phyloP scores from a whole-genome alignment of 768 basidiomycete species.

The Mycena indigotica region DNA sequence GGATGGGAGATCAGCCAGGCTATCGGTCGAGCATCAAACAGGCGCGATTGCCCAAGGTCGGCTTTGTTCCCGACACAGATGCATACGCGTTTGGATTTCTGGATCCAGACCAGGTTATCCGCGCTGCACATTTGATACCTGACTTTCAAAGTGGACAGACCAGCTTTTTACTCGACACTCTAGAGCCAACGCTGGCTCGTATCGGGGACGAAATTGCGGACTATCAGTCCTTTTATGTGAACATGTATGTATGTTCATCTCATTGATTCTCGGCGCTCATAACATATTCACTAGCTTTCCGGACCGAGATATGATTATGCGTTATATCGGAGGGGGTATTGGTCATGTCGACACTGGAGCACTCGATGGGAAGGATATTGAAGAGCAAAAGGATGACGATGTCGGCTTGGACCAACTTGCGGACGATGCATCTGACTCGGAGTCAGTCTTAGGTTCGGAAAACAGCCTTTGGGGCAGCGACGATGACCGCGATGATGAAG shows the following conservation, averaged over 20 bases:
- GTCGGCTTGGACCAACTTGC: background rate
- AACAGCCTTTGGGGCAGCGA: too few relatives aligned
- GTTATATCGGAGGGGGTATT: constrained; percentile 25
- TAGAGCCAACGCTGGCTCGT: constrained; percentile 16
- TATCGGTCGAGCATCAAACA: constrained; percentile 20
- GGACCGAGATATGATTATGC: constrained; percentile 33
- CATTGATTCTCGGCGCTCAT: background rate
- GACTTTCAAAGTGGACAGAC: constrained; percentile 27
- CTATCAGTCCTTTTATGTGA: constrained; percentile 34
- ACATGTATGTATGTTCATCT: constrained; percentile 29
- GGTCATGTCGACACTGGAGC: constrained; percentile 23
- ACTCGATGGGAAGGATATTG: background rate
- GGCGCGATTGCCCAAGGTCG: constrained; percentile 30
- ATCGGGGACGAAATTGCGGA: constrained; percentile 26
- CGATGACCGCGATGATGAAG: background rate
- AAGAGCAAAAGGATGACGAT: background rate
- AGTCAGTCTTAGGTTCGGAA: too few relatives aligned
- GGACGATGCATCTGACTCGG: background rate
- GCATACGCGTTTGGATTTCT: constrained; percentile 40
- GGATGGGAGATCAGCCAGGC: constrained; percentile 25
- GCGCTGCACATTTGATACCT: constrained; percentile 39
- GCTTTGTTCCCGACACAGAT: constrained; percentile 28
- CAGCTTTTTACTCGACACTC: constrained; percentile 10
- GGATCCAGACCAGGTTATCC: constrained; percentile 36
- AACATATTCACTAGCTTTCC: constrained; percentile 21